These are phyloP conservation scores for Ceratocystis cacaofunesta DNA, from an alignment of 2,329 filamentous ascomycete species.

Conservation along the genomic window DNA sequence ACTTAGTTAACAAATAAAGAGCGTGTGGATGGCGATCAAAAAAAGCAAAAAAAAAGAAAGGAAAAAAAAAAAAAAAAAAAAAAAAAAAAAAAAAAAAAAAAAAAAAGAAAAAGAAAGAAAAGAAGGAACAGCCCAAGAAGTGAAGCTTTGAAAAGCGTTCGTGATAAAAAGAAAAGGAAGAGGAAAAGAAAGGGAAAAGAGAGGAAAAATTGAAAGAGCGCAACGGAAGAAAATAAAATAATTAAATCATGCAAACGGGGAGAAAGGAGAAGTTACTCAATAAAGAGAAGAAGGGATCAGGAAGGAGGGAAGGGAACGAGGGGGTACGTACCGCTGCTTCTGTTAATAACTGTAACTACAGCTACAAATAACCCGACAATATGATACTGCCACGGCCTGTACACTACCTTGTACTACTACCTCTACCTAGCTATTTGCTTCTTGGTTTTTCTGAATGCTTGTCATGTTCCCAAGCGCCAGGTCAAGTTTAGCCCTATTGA, in stretches of 20 bases:
- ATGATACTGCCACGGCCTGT: too few species aligned
- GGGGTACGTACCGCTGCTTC: background rate
- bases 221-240: conserved; percentile 9
- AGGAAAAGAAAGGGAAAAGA: background rate
- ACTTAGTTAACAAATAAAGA: background rate
- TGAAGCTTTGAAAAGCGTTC: conserved; percentile 2
- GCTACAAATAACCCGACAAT: background rate
- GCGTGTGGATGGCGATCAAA: conserved; percentile 15
- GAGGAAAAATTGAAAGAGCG: background rate
- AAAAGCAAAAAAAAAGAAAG: conserved; percentile 6
- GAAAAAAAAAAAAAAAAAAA: background rate
- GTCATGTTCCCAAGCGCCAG: background rate
- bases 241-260: background rate
- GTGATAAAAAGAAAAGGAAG: background rate
- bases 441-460: background rate
- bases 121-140: conserved; percentile 4
- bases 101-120: conserved; percentile 1
- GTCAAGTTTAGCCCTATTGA: background rate
- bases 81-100: conserved; percentile 5
- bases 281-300: background rate
- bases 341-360: background rate
- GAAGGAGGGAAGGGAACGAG: background rate
- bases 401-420: background rate
- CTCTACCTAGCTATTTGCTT: background rate
- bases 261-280: conserved; percentile 12